Percentiles rank a stretch among this genome's conserved stretches.
Conservation (phyloP, 169 alveolate species). For the Miamiensis avidus region DNA sequence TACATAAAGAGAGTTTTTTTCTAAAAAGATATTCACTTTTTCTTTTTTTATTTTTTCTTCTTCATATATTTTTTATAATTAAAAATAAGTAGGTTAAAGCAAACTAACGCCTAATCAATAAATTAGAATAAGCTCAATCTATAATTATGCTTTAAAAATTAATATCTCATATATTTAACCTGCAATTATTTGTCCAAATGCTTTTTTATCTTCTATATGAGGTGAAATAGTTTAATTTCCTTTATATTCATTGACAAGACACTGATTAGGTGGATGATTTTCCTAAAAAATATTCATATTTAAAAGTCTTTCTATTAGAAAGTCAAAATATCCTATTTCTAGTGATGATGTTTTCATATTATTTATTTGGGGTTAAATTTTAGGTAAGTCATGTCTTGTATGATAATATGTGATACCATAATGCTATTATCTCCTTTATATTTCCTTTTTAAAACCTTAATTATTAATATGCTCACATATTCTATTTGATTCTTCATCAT, state of each 20-base stretch:
- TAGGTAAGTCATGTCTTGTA: slow-evolving; percentile 24
- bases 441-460: neutral
- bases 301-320: slow-evolving; percentile 15
- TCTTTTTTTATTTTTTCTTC: neutral
- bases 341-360: neutral
- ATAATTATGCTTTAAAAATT: too few species aligned
- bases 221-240: slow-evolving; percentile 1
- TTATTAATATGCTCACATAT: neutral
- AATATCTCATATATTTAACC: neutral
- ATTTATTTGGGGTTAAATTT: slow-evolving; percentile 11
- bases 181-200: slow-evolving; percentile 22
- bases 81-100: slow-evolving; percentile 14
- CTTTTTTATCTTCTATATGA: slow-evolving; percentile 13
- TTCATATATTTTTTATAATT: slow-evolving; percentile 5
- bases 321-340: slow-evolving; percentile 5
- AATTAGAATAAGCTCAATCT: neutral
- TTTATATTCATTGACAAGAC: slow-evolving; percentile 27
- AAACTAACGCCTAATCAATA: neutral
- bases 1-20: slow-evolving; percentile 4
- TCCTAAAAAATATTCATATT: neutral
- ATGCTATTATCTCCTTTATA: slow-evolving; percentile 15
- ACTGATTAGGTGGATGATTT: slow-evolving; percentile 22
- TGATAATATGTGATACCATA: slow-evolving; percentile 26
- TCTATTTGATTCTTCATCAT: neutral
- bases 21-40: too few species aligned